Evolutionary conservation across 2,329 filamentous ascomycete species (phyloP).

Genomic region (Pseudonectria buxi): DNA sequence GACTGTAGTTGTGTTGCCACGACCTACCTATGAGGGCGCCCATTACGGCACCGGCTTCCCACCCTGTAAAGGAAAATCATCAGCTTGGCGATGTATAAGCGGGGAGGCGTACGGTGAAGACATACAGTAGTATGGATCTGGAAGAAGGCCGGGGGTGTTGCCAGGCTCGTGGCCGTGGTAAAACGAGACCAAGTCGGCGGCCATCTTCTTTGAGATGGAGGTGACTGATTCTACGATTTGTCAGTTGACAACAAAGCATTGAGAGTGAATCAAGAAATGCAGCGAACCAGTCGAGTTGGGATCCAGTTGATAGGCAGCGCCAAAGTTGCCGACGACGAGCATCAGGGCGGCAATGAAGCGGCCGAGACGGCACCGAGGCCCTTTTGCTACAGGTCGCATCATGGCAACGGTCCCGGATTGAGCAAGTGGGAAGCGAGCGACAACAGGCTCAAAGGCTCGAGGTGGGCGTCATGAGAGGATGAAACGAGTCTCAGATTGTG

Average conservation of each 20-base stretch:
- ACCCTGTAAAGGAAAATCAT: slow-evolving; percentile 38
- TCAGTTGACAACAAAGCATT: slow-evolving; percentile 2
- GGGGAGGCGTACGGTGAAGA: background rate
- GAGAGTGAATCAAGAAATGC: background rate
- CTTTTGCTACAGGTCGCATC: slow-evolving; percentile 8
- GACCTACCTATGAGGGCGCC: slow-evolving; percentile 49
- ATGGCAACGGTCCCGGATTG: slow-evolving; percentile 13
- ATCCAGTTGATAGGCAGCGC: slow-evolving; percentile 30
- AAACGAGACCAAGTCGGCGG: slow-evolving; percentile 40
- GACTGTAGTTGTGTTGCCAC: background rate
- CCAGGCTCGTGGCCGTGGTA: slow-evolving; percentile 43
- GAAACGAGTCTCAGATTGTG: background rate
- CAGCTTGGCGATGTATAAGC: background rate
- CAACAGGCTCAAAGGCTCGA: slow-evolving; percentile 2
- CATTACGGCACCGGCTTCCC: slow-evolving; percentile 69
- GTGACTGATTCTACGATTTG: slow-evolving; percentile 40
- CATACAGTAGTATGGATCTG: slow-evolving; percentile 49
- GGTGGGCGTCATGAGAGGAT: slow-evolving; percentile 13
- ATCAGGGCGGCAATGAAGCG: slow-evolving; percentile 18
- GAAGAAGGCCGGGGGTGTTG: slow-evolving; percentile 44
- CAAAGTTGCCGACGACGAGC: slow-evolving; percentile 18
- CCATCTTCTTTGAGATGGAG: slow-evolving; percentile 42
- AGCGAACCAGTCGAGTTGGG: slow-evolving; percentile 30
- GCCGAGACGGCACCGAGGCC: slow-evolving; percentile 10
- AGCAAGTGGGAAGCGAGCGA: slow-evolving; percentile 15